Base-by-base conservation (phyloP, 257 asterid species). In the Nemophila menziesii region DNA sequence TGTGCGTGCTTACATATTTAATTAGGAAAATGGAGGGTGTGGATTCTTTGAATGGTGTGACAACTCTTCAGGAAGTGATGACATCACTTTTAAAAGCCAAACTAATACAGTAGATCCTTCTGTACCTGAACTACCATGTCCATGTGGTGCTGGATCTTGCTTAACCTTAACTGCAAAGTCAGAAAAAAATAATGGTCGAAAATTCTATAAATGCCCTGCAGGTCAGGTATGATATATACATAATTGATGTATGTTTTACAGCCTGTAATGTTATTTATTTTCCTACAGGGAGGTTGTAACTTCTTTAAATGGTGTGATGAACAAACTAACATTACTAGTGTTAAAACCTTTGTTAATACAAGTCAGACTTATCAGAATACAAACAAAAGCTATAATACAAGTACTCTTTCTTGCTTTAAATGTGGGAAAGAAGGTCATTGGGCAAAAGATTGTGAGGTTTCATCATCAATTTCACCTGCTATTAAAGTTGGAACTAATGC, bases 21-120 rank as follows among this genome's bases (percentile, higher is more conserved):
- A 20, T 56, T 34, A 56, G 62, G 62, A 56, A 22, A 47, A 37
- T 39, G 55, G 62, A 39, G 62, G 62, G 15, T 56, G 62, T 47
- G 62, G 53, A 39, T 56, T 56, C 62, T 56, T 56, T 14, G 44
- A 47, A 39, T 56, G 62, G 62, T 47, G 62, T 39, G 55, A 47
- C 49, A 34, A 56, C 22, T 46, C 43, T 14, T 48, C 49, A 3
- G 46, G 49, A 18, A 20, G 43, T 20, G 40, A 56, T 48, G n/a
- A 14, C 34, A 11, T 38, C 21, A 29, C 51, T 15, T 13, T 14
- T 36, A 29, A 29, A 53, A 26, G 40, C 23, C 34, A 15, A n/a
- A 53, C 20, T 21, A 22, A 47, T 42, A 3, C 43, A 13, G 22
- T 42, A 12, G 47, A 16, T 8, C 38, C 52, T 22, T 38, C 48